These are phyloP conservation scores for Salvia splendens DNA, from an alignment of 257 asterid genomes.

Conservation along the genomic window DNA sequence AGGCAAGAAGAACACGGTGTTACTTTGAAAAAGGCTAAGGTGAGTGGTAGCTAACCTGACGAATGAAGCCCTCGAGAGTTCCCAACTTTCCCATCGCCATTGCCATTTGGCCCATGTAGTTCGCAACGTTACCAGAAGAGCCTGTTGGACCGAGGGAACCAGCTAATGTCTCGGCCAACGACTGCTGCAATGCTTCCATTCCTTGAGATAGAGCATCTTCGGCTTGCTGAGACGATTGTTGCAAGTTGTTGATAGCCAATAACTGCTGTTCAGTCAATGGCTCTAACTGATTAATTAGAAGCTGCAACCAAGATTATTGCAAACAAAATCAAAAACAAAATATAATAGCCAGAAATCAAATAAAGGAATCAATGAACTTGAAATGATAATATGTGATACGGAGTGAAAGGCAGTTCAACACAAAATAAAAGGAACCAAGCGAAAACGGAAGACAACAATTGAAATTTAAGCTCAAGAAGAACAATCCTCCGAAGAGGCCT, in stretches of 20 bases:
- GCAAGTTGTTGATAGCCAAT: slow-evolving; percentile 78
- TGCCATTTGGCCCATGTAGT: slow-evolving; percentile 98
- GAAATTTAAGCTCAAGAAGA: too few relatives aligned
- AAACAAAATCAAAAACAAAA: neutral
- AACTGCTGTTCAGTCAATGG: slow-evolving; percentile 90
- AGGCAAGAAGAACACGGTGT: too few relatives aligned
- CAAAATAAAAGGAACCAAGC: too few relatives aligned
- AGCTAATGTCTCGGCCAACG: slow-evolving; percentile 85
- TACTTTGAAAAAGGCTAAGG: neutral
- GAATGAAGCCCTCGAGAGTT: slow-evolving; percentile 92
- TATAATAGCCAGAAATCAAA: slow-evolving; percentile 5
- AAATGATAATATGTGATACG: neutral
- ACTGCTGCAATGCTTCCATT: slow-evolving; percentile 35
- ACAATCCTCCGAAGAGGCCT: too few relatives aligned
- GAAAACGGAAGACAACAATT: too few relatives aligned
- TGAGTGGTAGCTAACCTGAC: slow-evolving; percentile 54
- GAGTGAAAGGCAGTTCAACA: too few relatives aligned
- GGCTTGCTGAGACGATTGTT: slow-evolving; percentile 44
- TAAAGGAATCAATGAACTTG: neutral
- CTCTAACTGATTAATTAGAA: slow-evolving; percentile 81
- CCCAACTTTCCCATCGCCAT: slow-evolving; percentile 96
- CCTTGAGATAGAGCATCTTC: too few relatives aligned
- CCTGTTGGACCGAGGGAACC: slow-evolving; percentile 82
- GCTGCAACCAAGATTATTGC: slow-evolving; percentile 51
- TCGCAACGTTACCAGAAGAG: slow-evolving; percentile 84